Percentiles rank a stretch among this genome's conserved stretches.
phyloP scores from a whole-genome alignment of 2,329 filamentous ascomycete species.

The Xylaria sp. region DNA sequence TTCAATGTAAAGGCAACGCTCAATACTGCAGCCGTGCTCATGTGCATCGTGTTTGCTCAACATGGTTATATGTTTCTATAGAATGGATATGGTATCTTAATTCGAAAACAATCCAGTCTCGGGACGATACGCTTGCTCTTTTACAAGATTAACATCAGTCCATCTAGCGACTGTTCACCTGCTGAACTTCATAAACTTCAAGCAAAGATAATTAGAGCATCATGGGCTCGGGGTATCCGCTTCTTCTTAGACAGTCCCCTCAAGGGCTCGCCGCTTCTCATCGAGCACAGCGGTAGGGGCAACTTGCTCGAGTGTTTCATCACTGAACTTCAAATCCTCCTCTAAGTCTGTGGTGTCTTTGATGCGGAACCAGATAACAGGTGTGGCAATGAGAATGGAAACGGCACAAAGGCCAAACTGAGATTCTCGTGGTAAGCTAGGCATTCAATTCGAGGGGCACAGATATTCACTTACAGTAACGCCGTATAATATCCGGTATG shows the following conservation, averaged over 20 bases:
- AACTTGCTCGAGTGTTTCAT: slow-evolving; percentile 80
- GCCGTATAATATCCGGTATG: slow-evolving; percentile 75
- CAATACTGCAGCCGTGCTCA: no score
- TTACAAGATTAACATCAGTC: neutral
- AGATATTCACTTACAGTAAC: slow-evolving; percentile 48
- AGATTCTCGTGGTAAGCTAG: neutral
- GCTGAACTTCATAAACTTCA: slow-evolving; percentile 5
- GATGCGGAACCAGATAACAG: slow-evolving; percentile 79
- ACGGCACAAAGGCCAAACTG: slow-evolving; percentile 44
- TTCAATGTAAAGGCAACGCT: no score
- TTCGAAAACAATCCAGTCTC: neutral
- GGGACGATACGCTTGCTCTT: neutral
- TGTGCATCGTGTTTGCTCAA: neutral
- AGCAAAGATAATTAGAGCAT: neutral
- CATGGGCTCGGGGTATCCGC: neutral
- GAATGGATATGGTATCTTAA: slow-evolving; percentile 15
- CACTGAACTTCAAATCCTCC: slow-evolving; percentile 82
- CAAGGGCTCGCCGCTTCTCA: slow-evolving; percentile 34
- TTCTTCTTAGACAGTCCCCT: slow-evolving; percentile 3
- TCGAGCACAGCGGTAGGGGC: slow-evolving; percentile 38
- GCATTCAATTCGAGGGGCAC: neutral
- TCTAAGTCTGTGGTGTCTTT: slow-evolving; percentile 81
- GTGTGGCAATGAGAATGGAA: slow-evolving; percentile 77
- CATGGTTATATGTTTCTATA: neutral
- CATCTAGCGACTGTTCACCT: neutral